Conservation (phyloP, 2,329 filamentous ascomycete species). For the Torrubiella hemipterigena region DNA sequence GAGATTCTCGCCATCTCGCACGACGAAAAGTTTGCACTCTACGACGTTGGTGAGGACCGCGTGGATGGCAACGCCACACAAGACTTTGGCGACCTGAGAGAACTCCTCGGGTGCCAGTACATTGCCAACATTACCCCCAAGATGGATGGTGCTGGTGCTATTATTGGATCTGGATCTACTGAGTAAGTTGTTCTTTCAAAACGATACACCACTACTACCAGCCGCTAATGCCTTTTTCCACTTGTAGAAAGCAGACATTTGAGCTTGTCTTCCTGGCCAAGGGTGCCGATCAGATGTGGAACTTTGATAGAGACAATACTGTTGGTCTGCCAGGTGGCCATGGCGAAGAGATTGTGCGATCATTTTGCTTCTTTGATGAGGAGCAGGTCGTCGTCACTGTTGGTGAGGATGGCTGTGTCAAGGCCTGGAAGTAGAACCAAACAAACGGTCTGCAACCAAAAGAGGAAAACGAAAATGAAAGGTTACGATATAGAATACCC, state of each 20-base stretch:
- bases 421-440: constrained; percentile 46
- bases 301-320: constrained; percentile 38
- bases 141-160: constrained; percentile 42
- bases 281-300: constrained; percentile 33
- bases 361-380: constrained; percentile 52
- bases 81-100: constrained; percentile 58
- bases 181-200: constrained; percentile 36
- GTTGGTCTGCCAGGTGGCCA: constrained; percentile 52
- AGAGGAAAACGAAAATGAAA: constrained; percentile 10
- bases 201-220: constrained; percentile 16
- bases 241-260: constrained; percentile 39
- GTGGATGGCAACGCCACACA: constrained; percentile 42
- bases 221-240: constrained; percentile 2
- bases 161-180: constrained; percentile 54
- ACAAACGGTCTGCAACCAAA: too few relatives aligned
- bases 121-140: constrained; percentile 55
- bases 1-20: constrained; percentile 64
- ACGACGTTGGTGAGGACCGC: constrained; percentile 53
- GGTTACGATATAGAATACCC: background rate
- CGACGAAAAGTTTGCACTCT: constrained; percentile 66
- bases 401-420: constrained; percentile 46
- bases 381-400: constrained; percentile 45
- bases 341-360: constrained; percentile 49
- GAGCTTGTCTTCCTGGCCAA: constrained; percentile 48
- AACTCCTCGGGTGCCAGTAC: constrained; percentile 59